phyloP scores from a whole-genome alignment of 2,329 filamentous ascomycete genomes.

The Alternaria rosae region DNA sequence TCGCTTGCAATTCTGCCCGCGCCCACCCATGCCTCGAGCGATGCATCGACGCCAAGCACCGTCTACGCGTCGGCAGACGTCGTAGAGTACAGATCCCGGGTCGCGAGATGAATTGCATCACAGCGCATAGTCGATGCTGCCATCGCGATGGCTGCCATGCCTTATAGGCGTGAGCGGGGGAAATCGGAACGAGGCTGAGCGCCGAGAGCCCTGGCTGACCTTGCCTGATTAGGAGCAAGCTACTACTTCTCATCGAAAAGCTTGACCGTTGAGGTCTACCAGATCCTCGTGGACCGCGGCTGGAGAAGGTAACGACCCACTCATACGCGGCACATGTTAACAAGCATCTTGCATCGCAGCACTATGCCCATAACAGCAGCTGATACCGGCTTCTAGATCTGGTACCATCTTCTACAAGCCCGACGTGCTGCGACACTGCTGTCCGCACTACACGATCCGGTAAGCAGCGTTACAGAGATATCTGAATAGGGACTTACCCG shows the following conservation, averaged over 20 bases:
- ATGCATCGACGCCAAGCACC: slow-evolving; percentile 26
- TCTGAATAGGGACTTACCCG: slow-evolving; percentile 14
- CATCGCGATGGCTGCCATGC: background rate
- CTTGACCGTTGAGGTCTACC: slow-evolving; percentile 72
- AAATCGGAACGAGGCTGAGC: slow-evolving; percentile 14
- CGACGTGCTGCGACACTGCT: slow-evolving; percentile 81
- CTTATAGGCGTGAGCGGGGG: slow-evolving; percentile 4
- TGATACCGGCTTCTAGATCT: slow-evolving; percentile 46
- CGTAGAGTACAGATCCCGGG: background rate
- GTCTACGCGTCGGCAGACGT: slow-evolving; percentile 4
- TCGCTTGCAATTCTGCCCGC: slow-evolving; percentile 17
- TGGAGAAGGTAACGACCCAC: slow-evolving; percentile 72
- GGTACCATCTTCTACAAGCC: slow-evolving; percentile 76
- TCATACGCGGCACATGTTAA: slow-evolving; percentile 4
- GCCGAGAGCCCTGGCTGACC: slow-evolving; percentile 24
- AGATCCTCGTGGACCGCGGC: slow-evolving; percentile 74
- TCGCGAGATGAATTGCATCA: background rate
- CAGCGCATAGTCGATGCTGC: background rate
- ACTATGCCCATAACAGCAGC: slow-evolving; percentile 9
- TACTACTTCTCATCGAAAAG: slow-evolving; percentile 72
- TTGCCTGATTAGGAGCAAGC: slow-evolving; percentile 66
- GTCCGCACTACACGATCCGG: slow-evolving; percentile 86
- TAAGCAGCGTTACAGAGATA: slow-evolving; percentile 26
- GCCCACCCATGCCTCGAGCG: slow-evolving; percentile 14
- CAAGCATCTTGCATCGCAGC: slow-evolving; percentile 9